phyloP scores from a whole-genome alignment of 2,329 filamentous ascomycete genomes.

The Reticulascus tulasneorum region DNA sequence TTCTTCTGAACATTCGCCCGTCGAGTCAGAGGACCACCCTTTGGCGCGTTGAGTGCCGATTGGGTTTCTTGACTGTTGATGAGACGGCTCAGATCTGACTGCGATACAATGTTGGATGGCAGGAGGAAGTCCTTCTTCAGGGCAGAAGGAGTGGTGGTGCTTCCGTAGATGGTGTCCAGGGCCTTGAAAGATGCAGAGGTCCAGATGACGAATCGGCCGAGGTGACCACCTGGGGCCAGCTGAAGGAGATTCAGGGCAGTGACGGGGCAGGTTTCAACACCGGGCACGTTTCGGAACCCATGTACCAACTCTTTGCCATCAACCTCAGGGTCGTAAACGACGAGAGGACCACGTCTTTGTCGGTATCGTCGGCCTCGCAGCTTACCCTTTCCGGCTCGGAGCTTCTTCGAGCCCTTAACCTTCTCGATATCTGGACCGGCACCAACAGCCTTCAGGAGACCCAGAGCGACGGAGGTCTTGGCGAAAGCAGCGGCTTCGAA shows the following conservation, averaged over 20 bases:
- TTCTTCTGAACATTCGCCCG: slow-evolving; percentile 95
- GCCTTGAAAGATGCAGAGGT: slow-evolving; percentile 95
- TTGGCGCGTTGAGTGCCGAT: slow-evolving; percentile 87
- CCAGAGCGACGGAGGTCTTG: slow-evolving; percentile 85
- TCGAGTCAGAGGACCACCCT: slow-evolving; percentile 87
- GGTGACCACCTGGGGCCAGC: slow-evolving; percentile 97
- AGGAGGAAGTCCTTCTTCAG: slow-evolving; percentile 99
- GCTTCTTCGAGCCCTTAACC: slow-evolving; percentile 94
- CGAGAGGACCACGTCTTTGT: slow-evolving; percentile 94
- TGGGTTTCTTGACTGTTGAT: slow-evolving; percentile 99
- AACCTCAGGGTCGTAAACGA: slow-evolving; percentile 93
- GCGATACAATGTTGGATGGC: slow-evolving; percentile 84
- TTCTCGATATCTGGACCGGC: slow-evolving; percentile 89
- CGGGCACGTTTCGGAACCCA: slow-evolving; percentile 98
- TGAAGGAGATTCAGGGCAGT: slow-evolving; percentile 97
- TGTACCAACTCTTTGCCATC: slow-evolving; percentile 92
- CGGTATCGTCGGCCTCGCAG: slow-evolving; percentile 92
- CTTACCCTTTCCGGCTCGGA: slow-evolving; percentile 99
- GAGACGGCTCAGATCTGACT: slow-evolving; percentile 92
- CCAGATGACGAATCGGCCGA: slow-evolving; percentile 99
- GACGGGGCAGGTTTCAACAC: slow-evolving; percentile 94
- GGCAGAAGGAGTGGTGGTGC: slow-evolving; percentile 80
- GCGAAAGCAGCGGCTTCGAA: slow-evolving; percentile 75
- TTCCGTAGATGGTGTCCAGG: slow-evolving; percentile 95
- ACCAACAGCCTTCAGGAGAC: slow-evolving; percentile 86